A percentile compares a stretch with the other conserved stretches of the same genome.
Conservation (phyloP, 768 basidiomycete species). For the button mushroom (Agaricus bisporus) region DNA sequence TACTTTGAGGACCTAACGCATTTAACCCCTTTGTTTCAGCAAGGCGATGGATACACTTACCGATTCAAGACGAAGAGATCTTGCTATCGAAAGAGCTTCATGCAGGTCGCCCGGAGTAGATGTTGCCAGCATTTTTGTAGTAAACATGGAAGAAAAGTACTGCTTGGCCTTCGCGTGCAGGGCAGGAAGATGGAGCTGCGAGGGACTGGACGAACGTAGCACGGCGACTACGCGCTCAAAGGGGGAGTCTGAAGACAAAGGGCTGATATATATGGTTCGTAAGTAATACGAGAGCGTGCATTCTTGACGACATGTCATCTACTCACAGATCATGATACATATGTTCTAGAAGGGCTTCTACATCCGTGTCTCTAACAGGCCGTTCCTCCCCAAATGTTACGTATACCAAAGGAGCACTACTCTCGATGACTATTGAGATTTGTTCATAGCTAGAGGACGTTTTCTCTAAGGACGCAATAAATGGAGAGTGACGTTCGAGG, state of each 20-base stretch:
- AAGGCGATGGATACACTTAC: slow-evolving; percentile 30
- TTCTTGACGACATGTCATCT: not conserved
- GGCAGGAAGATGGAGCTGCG: slow-evolving; percentile 50
- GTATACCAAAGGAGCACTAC: not conserved
- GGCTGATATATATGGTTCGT: slow-evolving; percentile 26
- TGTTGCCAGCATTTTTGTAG: slow-evolving; percentile 34
- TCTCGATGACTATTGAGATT: not conserved
- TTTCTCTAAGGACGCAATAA: slow-evolving; percentile 17
- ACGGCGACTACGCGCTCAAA: slow-evolving; percentile 46
- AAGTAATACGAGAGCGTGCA: slow-evolving; percentile 1
- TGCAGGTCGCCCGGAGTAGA: slow-evolving; percentile 28
- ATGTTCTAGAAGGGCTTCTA: slow-evolving; percentile 53
- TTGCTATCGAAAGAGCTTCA: slow-evolving; percentile 49
- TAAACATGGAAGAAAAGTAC: slow-evolving; percentile 41
- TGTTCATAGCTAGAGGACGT: not conserved
- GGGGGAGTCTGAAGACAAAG: slow-evolving; percentile 35
- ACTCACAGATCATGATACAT: slow-evolving; percentile 67
- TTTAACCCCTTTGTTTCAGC: slow-evolving; percentile 1
- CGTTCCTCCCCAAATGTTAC: slow-evolving; percentile 25
- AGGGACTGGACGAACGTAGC: slow-evolving; percentile 50
- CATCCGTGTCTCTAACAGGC: slow-evolving; percentile 37
- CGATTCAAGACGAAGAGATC: slow-evolving; percentile 36
- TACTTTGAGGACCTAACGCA: slow-evolving; percentile 48
- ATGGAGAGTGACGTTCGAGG: slow-evolving; percentile 45
- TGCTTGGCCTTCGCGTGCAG: slow-evolving; percentile 40